These are phyloP conservation scores for Epichloe scottii DNA, from an alignment of 2,329 filamentous ascomycete genomes.

Conservation along the genomic window DNA sequence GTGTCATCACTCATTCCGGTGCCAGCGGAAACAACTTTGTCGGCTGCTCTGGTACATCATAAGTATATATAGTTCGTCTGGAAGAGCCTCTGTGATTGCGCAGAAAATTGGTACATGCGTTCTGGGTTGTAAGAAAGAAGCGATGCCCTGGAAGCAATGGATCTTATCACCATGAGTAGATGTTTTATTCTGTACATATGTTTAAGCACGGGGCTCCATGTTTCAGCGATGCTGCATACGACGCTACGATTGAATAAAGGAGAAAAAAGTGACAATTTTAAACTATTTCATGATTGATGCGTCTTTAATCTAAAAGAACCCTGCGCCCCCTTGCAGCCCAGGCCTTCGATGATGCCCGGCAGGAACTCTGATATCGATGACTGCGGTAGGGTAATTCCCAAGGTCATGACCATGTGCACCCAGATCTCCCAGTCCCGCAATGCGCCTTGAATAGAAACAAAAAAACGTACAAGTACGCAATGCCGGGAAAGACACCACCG, in stretches of 20 bases:
- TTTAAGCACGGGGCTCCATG: background rate
- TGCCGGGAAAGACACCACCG: too few species aligned
- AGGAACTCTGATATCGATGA: too few species aligned
- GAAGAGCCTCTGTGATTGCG: too few species aligned
- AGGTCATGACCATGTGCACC: too few species aligned
- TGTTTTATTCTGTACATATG: background rate
- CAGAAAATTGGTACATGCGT: too few species aligned
- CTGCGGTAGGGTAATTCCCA: too few species aligned
- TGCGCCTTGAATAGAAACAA: too few species aligned
- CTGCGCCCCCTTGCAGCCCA: too few species aligned
- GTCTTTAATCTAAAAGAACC: background rate
- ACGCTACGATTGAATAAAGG: background rate
- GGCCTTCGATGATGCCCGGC: too few species aligned
- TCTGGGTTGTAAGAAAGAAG: background rate
- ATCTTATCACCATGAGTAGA: background rate
- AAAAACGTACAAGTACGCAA: too few species aligned
- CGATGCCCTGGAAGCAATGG: background rate
- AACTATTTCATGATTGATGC: background rate
- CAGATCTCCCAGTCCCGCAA: too few species aligned
- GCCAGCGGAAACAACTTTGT: slow-evolving; percentile 58
- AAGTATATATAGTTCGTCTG: background rate
- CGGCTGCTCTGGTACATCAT: slow-evolving; percentile 31
- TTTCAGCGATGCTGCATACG: background rate
- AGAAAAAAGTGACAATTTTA: background rate
- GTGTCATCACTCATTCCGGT: slow-evolving; percentile 58